Evolutionary conservation across 192 early-diverging fungal genomes (phyloP).

Genomic region (Mortierella claussenii): DNA sequence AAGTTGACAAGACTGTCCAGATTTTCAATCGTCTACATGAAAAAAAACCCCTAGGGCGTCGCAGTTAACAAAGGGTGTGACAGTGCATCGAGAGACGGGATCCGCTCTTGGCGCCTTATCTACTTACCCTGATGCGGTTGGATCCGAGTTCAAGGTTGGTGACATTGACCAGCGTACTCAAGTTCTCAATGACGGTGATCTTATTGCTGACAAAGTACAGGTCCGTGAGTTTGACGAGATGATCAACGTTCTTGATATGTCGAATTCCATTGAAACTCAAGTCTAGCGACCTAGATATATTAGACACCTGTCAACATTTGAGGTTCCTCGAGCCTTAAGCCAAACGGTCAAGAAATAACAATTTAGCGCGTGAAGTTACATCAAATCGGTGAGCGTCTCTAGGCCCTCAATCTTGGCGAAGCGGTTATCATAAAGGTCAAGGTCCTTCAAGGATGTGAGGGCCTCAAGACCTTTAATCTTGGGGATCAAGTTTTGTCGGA

Average conservation of each 20-base stretch:
- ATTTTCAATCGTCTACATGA: constrained; percentile 76
- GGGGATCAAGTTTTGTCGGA: constrained; percentile 87
- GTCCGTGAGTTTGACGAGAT: constrained; percentile 71
- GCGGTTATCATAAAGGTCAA: constrained; percentile 98
- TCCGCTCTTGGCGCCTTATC: no score
- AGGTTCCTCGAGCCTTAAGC: background rate
- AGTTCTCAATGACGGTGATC: constrained; percentile 83
- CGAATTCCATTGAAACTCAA: constrained; percentile 97
- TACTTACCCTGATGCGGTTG: constrained; percentile 90
- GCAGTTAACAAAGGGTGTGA: background rate
- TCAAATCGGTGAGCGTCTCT: constrained; percentile 65
- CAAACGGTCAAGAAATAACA: no score
- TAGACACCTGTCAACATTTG: background rate
- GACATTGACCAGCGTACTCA: constrained; percentile 71
- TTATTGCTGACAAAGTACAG: constrained; percentile 96
- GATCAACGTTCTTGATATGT: constrained; percentile 73
- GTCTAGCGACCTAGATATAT: constrained; percentile 68
- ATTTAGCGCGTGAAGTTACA: no score
- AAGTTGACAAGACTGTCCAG: constrained; percentile 83
- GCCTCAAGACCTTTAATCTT: constrained; percentile 70
- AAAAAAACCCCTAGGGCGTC: background rate
- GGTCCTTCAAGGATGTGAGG: constrained; percentile 72
- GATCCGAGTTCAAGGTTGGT: constrained; percentile 94
- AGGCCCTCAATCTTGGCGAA: constrained; percentile 79
- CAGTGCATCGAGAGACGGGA: no score